Evolutionary conservation across 768 basidiomycete species (phyloP), one percentile per base, ranked within the genome.

Genomic region (Clavulina sp.): DNA sequence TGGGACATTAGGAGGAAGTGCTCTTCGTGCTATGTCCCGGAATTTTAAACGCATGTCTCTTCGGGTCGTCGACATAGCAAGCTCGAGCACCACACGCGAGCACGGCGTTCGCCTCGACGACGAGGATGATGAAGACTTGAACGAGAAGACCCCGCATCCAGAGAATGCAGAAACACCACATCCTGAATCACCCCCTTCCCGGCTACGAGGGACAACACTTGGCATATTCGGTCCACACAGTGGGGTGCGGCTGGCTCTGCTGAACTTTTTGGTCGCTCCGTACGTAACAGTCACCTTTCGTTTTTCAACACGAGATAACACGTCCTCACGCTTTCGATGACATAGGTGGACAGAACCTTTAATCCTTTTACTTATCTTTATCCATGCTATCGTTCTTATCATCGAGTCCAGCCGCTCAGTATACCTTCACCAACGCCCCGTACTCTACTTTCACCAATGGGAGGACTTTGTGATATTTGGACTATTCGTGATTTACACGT

Each of bases 401-500:
- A 72, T 84, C 23, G 91, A 96, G 66, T 75, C 86, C 5, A 74
- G 82, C 32, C 72, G 68, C 50, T 67, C 80, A 2, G 62, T 79
- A 30, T 74, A 75, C 55, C 31, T 43, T 9, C 46, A 54, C 32
- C 60, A 57, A 2, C 59, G 62, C 3, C 68, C 30, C 21, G 65
- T 61, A 47, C 88, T 88, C 5, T 96, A 84, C 68, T 95, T 96
- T 66, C 77, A 81, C 54, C 57, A 65, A 9, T 96, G 92, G 92
- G 87, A 91, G 60, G 92, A 96, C 64, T 81, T 76, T 60, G 78
- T 71, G 19, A 68, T 96, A n/a, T 86, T 96, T 63, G 73, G 60
- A 19, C 66, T 96, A 50, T 96, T 96, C 65, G 65, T 80, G 53
- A 59, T 85, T 58, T 96, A 88, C 72, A 89, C 88, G 83, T 82